Conservation (phyloP, 2,329 filamentous ascomycete species). For the Trichophyton simii region DNA sequence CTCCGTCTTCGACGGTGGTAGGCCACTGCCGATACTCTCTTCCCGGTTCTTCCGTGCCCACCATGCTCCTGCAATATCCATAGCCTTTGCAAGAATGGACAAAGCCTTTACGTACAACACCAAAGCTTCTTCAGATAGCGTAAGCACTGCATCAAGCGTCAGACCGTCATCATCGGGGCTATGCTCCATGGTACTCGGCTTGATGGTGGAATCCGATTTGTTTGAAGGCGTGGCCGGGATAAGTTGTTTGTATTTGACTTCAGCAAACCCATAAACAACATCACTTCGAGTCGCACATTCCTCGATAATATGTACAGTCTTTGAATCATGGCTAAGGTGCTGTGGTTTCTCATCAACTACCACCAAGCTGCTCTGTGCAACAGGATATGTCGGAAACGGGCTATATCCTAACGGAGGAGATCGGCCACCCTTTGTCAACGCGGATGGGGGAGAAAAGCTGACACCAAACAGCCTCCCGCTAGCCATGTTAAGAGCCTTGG, state of each 20-base stretch:
- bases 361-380: conserved; percentile 56
- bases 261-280: conserved; percentile 92
- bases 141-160: conserved; percentile 72
- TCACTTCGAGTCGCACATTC: conserved; percentile 87
- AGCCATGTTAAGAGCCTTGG: conserved; percentile 88
- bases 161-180: conserved; percentile 64
- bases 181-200: conserved; percentile 31
- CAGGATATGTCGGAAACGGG: conserved; percentile 74
- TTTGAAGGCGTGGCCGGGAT: conserved; percentile 69
- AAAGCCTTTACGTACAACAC: conserved; percentile 94
- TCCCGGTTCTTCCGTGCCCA: conserved; percentile 68
- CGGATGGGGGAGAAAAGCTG: conserved; percentile 39
- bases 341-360: conserved; percentile 50
- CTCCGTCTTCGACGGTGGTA: conserved; percentile 14
- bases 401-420: conserved; percentile 41
- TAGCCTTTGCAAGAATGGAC: conserved; percentile 77
- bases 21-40: conserved; percentile 41
- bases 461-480: conserved; percentile 49
- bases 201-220: conserved; percentile 24
- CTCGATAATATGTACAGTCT: conserved; percentile 69
- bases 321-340: conserved; percentile 64
- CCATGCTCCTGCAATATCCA: conserved; percentile 89
- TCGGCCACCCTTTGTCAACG: conserved; percentile 33
- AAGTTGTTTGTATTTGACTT: conserved; percentile 98
- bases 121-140: conserved; percentile 83